Evolutionary conservation across 306 rosid species (phyloP), one percentile per base, ranked within the genome.

Genomic region (Quillaja saponaria): DNA sequence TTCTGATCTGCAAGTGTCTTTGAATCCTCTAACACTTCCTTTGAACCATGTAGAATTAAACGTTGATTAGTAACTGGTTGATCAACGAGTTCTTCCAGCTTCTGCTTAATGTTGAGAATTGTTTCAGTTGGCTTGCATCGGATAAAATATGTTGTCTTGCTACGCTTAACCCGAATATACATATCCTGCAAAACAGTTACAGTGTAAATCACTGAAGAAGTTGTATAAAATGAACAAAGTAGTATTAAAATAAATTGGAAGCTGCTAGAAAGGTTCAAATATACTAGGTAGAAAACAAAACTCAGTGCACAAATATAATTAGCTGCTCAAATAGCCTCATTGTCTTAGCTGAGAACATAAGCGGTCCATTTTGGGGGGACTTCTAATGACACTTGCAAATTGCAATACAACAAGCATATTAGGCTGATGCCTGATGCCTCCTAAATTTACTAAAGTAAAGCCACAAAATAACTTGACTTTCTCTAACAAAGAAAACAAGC

Each of bases 71-170:
- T 68, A 18, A 64, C 77, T 1, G 85, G 85, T 51, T 82, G 84
- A 34, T 91, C 96, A 62, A 76, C 34, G 55, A 91, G 86, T 49
- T 78, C 80, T 18, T 82, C 76, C 72, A 91, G 76, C 77, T 91
- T 91, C 82, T 80, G 88, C 80, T 88, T 91, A 64, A 88, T 77
- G 61, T 81, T 88, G 64, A 86, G 76, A 77, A 73, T 63, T 64
- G 85, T 84, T 71, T 91, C 95, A 34, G 91, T 84, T 63, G 96
- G 92, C 73, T 91, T 90, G 70, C 96, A 88, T 78, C 81, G 83
- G 76, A 88, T 91, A 78, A 91, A 91, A 86, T 88, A 88, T 20
- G 96, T 88, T 49, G 96, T 86, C 86, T 88, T 88, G 15, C 20
- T 42, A 33, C 87, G 95, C 77, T 91, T 88, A 66, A 86, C 83